Evolutionary conservation across 225 moss, liverwort and hornwort species (phyloP), one percentile per base, ranked within the genome.

Genomic region (Anthoceros angustus): DNA sequence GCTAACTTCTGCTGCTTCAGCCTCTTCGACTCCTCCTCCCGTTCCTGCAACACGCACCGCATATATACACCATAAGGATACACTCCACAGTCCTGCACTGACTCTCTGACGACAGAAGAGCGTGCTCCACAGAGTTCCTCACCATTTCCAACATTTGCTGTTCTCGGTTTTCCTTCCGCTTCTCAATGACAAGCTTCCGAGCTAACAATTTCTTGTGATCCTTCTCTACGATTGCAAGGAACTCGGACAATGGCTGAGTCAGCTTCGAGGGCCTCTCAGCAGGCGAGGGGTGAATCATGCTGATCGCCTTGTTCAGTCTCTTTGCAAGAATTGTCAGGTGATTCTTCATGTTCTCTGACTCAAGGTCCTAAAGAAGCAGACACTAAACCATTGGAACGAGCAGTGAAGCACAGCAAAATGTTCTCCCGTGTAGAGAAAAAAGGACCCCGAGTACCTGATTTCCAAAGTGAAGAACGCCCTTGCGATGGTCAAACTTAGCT

Each of bases 301-400:
- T 14, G 43, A 45, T 74, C 42, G 92, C 92, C 76, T 98, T 98
- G 67, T 87, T 92, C 67, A 98, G 72, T 73, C 98, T 78, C 81
- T 89, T 98, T 0, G 92, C 85, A 25, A 98, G 77, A 23, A 98
- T 69, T 16, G 87, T 87, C 6, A 98, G 82, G 69, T 98, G 98
- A 43, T 83, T 87, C 71, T 92, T 98, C n/a, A 98, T 78, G 66
- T 98, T 98, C 42, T 98, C 98, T 14, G 98, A 88, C 72, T 98
- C 98, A 42, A 98, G 72, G 46, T 98, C 95, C 95, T 94, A n/a
- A 77, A 62, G 42, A 75, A 9, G 60, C 42, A 71, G 6, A 42
- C 11, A 40, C 10, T 63, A 18, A 64, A 61, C 63, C 25, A 6
- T 41, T 24, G 39, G 9, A 40, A 7, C 4, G 39, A 18, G 14